phyloP scores from a whole-genome alignment of 768 basidiomycete genomes.

The Boletus rubropictus region DNA sequence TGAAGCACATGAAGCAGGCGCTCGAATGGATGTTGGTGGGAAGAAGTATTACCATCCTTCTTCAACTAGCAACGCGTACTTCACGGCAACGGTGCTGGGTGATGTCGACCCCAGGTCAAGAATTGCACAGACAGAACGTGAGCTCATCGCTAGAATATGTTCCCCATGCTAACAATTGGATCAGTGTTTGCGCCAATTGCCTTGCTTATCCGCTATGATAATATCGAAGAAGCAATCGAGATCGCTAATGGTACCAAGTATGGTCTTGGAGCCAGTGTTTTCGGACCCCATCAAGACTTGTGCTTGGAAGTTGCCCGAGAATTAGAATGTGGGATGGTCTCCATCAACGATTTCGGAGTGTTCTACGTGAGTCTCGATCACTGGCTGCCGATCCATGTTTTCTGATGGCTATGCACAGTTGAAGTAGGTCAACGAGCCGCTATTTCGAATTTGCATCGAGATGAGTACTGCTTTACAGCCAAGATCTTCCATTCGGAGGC shows the following conservation, averaged over 20 bases:
- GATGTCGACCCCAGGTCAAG: constrained; percentile 66
- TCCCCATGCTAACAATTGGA: constrained; percentile 9
- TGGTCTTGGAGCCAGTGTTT: constrained; percentile 91
- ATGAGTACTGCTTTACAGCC: constrained; percentile 37
- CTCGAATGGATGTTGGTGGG: constrained; percentile 59
- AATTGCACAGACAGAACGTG: constrained; percentile 77
- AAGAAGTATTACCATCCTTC: constrained; percentile 58
- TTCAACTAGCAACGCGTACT: constrained; percentile 72
- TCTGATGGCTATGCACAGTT: constrained; percentile 38
- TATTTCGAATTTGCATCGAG: constrained; percentile 3
- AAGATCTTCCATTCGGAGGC: constrained; percentile 95
- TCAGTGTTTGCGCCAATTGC: constrained; percentile 92
- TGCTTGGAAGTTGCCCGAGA: constrained; percentile 75
- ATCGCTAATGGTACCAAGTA: constrained; percentile 87
- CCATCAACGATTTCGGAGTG: constrained; percentile 90
- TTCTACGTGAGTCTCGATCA: constrained; percentile 58
- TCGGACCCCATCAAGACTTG: constrained; percentile 76
- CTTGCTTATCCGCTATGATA: constrained; percentile 77
- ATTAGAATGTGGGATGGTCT: constrained; percentile 94
- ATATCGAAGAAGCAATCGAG: constrained; percentile 76
- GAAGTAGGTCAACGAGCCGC: constrained; percentile 44
- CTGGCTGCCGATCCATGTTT: constrained; percentile 6
- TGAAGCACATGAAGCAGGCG: constrained; percentile 66
- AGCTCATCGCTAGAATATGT: constrained; percentile 4
- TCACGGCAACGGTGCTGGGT: constrained; percentile 81